Percentiles rank a stretch among this genome's conserved stretches.
Evolutionary conservation across 2,329 filamentous ascomycete genomes (phyloP).

Genomic region (Claviceps digitariae): DNA sequence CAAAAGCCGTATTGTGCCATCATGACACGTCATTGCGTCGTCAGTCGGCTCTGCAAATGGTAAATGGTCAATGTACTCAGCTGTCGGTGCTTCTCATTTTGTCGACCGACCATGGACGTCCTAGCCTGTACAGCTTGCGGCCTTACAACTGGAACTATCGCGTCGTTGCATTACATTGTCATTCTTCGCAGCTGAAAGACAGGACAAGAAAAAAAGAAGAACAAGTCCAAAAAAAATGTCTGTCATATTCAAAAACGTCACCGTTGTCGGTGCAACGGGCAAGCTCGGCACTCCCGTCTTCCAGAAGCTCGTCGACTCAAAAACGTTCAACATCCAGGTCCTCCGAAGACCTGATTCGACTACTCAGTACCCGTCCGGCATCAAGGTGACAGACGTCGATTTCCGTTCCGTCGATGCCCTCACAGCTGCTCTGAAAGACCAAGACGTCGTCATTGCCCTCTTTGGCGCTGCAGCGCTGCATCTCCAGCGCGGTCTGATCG

Average conservation of each 20-base stretch:
- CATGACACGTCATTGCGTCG: too few species aligned
- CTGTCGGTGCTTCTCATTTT: too few species aligned
- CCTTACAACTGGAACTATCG: too few species aligned
- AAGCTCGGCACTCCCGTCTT: slow-evolving; percentile 20
- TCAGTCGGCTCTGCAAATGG: too few species aligned
- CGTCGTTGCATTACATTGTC: too few species aligned
- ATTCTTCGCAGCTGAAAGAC: too few species aligned
- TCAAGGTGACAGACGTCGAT: slow-evolving; percentile 22
- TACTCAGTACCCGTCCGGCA: slow-evolving; percentile 17
- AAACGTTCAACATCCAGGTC: slow-evolving; percentile 22
- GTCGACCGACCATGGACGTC: too few species aligned
- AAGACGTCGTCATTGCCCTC: slow-evolving; percentile 39
- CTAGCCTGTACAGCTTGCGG: too few species aligned
- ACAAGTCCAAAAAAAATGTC: slow-evolving; percentile 15
- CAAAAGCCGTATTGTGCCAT: too few species aligned
- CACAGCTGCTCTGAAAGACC: slow-evolving; percentile 34
- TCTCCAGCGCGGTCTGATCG: slow-evolving; percentile 30
- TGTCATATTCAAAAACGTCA: slow-evolving; percentile 22
- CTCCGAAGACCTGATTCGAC: slow-evolving; percentile 27
- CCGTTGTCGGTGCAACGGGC: slow-evolving; percentile 24
- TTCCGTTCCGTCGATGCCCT: slow-evolving; percentile 33
- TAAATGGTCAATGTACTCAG: too few species aligned
- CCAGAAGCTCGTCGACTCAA: slow-evolving; percentile 16
- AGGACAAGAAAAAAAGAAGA: background rate
- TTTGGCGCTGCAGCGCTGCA: slow-evolving; percentile 25